Evolutionary conservation across 1,139 yeast genomes (phyloP).

Genomic region (Meyerozyma guilliermondii): DNA sequence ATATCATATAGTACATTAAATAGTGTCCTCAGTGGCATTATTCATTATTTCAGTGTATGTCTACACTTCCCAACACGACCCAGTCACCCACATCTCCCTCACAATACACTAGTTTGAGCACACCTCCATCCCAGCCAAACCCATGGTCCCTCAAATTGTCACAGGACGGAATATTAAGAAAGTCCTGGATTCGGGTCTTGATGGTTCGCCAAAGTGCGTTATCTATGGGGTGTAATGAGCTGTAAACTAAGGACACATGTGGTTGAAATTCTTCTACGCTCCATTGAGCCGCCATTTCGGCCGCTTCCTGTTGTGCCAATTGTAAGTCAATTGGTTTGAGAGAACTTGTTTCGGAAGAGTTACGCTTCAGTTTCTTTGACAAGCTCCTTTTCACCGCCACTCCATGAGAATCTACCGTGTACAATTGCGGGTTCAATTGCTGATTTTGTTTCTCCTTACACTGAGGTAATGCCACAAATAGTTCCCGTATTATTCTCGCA

Average conservation of each 20-base stretch:
- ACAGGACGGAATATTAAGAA: conserved; percentile 49
- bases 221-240: conserved; percentile 62
- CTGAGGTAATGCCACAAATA: conserved; percentile 49
- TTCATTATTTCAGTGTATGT: conserved; percentile 33
- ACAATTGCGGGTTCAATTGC: conserved; percentile 36
- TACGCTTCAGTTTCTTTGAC: conserved; percentile 17
- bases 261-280: conserved; percentile 57
- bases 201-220: conserved; percentile 66
- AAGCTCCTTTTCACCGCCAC: conserved; percentile 22
- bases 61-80: conserved; percentile 61
- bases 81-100: conserved; percentile 75
- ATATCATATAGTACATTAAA: not conserved
- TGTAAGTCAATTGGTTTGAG: conserved; percentile 23
- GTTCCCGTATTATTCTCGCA: conserved; percentile 66
- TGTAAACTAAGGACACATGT: conserved; percentile 69
- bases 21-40: too few relatives aligned
- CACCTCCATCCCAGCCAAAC: conserved; percentile 61
- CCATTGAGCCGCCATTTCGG: conserved; percentile 50
- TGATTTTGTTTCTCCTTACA: conserved; percentile 33
- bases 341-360: not conserved
- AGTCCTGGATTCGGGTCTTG: conserved; percentile 65
- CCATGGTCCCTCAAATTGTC: conserved; percentile 33
- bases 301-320: conserved; percentile 24
- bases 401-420: conserved; percentile 33
- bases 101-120: conserved; percentile 63